Base-by-base conservation (phyloP, 140 eudicot species). In the Flaveria floridana region DNA sequence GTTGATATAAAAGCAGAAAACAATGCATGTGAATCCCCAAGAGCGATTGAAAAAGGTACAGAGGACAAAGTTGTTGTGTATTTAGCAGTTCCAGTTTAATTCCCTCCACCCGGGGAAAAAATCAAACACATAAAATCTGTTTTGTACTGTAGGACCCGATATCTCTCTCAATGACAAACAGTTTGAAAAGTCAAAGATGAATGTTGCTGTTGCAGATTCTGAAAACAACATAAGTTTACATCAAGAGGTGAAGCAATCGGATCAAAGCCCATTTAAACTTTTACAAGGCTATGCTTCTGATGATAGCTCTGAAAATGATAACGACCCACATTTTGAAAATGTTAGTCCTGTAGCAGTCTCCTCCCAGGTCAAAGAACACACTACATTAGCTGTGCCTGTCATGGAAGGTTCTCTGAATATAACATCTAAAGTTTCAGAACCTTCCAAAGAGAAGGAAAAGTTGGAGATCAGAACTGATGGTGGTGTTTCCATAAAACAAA, bases 271-370 rank as follows among this genome's bases (percentile, higher is more conserved):
- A 44, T 85, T 89, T 76, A 87, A 70, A 30, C 88, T 89, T 52
- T 28, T 92, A 65, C 89, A 82, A 74, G 86, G 82, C 79, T 91
- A 88, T 83, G 84, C 88, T 62, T 86, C 95, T 34, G 92, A 88
- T 78, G 85, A 84, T 28, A 72, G 70, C 77, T 78, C 82, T 20
- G 91, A 89, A 78, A 80, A 76, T 65, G 87, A 75, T 75, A 70
- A 69, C 52, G 74, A 65, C 46, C 81, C 46, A 8, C 76, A 76
- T 77, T 77, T 70, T 74, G 86, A 78, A 80, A 77, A 83, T 70
- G 67, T 74, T 50, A 77, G 80, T 67, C 81, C 82, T 52, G 80
- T 41, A 75, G 39, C 83, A 67, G 84, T 65, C 73, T 51, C 79
- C 11, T 84, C 78, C 6, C 75, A 73, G 11, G 30, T 18, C 70